A percentile compares a stretch with the other conserved stretches of the same genome.
Evolutionary conservation across 495 filamentous ascomycete species (phyloP).

Genomic region (Clavariopsis aquatica): DNA sequence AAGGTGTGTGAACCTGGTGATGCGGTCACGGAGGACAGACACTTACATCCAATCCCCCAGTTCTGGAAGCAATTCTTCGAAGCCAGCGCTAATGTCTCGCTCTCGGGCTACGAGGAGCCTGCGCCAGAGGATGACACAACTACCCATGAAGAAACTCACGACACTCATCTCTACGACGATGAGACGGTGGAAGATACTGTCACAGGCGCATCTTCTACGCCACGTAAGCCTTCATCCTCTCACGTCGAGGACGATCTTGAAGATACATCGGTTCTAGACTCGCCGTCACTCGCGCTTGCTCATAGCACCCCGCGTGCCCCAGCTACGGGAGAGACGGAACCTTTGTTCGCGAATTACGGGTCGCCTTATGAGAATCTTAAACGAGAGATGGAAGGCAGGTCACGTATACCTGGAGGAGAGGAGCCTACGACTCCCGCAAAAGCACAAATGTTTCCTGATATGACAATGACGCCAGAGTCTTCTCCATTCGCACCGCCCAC

Average conservation of each 20-base stretch:
- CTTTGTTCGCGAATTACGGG: constrained; percentile 60
- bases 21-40: no score
- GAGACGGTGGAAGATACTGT: constrained; percentile 41
- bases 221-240: constrained; percentile 37
- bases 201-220: constrained; percentile 37
- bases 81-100: constrained; percentile 91
- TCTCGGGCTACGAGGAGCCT: constrained; percentile 91
- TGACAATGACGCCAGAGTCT: constrained; percentile 54
- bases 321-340: constrained; percentile 42
- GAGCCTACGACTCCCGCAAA: constrained; percentile 47
- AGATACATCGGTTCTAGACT: constrained; percentile 57
- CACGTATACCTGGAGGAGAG: constrained; percentile 31
- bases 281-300: constrained; percentile 51
- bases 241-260: constrained; percentile 45
- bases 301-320: constrained; percentile 44
- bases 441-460: constrained; percentile 53
- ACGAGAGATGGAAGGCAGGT: constrained; percentile 54
- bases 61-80: constrained; percentile 99
- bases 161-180: constrained; percentile 46
- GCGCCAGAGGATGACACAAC: constrained; percentile 57
- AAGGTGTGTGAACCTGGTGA: no score
- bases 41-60: no score
- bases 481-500: constrained; percentile 46
- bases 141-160: constrained; percentile 52
- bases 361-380: constrained; percentile 68